Percentiles rank a stretch among this genome's conserved stretches.
Evolutionary conservation across 164 flowering plant species (phyloP).

Genomic region (Annona cherimola): DNA sequence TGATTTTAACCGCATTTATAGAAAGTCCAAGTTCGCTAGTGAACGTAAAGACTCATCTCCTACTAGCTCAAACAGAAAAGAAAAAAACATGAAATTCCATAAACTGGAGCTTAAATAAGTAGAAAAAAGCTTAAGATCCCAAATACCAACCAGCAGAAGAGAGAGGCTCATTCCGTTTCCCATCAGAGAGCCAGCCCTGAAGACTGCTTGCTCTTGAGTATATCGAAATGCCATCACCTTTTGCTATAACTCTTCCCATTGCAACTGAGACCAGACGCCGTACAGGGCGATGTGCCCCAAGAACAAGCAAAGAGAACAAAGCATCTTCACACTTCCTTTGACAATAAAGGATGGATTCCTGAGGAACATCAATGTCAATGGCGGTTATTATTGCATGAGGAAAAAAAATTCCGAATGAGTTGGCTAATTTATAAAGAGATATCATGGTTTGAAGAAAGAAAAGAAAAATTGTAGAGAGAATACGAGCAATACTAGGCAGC

Average conservation of each 20-base stretch:
- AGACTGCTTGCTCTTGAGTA: conserved; percentile 90
- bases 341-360: conserved; percentile 82
- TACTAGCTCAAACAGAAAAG: background rate
- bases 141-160: conserved; percentile 68
- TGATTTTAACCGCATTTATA: background rate
- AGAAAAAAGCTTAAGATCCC: background rate
- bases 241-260: conserved; percentile 72
- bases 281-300: conserved; percentile 89
- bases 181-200: conserved; percentile 95
- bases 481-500: no score
- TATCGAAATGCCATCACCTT: conserved; percentile 83
- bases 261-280: conserved; percentile 89
- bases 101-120: background rate
- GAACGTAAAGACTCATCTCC: background rate
- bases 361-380: background rate
- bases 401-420: no score
- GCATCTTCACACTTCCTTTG: conserved; percentile 99
- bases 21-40: background rate
- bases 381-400: no score
- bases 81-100: background rate
- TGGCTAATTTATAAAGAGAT: no score
- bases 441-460: no score
- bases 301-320: conserved; percentile 66
- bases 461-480: no score
- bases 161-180: conserved; percentile 70